Conservation (phyloP, 192 early-diverging fungal genomes). For the Endogone sp. region DNA sequence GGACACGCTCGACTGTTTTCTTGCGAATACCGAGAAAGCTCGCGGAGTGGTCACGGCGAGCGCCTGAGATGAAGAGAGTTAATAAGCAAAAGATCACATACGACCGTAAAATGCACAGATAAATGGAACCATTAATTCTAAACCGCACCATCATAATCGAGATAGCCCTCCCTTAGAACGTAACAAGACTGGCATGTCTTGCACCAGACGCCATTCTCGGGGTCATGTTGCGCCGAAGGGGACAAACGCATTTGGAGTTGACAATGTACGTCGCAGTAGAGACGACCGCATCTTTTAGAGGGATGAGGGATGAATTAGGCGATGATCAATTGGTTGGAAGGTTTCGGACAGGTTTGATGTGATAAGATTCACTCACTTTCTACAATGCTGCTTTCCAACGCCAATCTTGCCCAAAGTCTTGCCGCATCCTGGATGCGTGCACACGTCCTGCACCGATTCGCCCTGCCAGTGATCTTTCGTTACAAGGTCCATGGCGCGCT, state of each 20-base stretch:
- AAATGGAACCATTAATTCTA: too few species aligned
- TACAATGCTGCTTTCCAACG: constrained; percentile 52
- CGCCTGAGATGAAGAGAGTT: constrained; percentile 1
- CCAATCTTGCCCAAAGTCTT: constrained; percentile 39
- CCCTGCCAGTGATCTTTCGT: constrained; percentile 52
- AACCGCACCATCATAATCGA: constrained; percentile 37
- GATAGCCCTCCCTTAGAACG: constrained; percentile 32
- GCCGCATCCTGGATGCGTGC: constrained; percentile 38
- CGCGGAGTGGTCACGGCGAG: constrained; percentile 42
- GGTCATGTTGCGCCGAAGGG: constrained; percentile 53
- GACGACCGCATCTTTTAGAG: constrained; percentile 53
- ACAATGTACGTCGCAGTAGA: constrained; percentile 60
- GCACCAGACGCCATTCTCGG: constrained; percentile 49
- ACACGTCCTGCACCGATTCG: constrained; percentile 42
- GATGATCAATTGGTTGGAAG: constrained; percentile 16
- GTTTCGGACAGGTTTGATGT: constrained; percentile 39
- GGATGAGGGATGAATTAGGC: constrained; percentile 3
- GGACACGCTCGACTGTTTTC: constrained; percentile 50
- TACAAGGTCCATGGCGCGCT: constrained; percentile 35
- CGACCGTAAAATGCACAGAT: not conserved
- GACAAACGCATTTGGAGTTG: constrained; percentile 53
- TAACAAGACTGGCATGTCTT: constrained; percentile 58
- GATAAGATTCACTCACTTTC: constrained; percentile 40
- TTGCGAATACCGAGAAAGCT: constrained; percentile 45
- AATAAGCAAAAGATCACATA: not conserved